These are phyloP conservation scores for Alternaria metachromatica DNA, from an alignment of 2,329 filamentous ascomycete species.

Conservation along the genomic window DNA sequence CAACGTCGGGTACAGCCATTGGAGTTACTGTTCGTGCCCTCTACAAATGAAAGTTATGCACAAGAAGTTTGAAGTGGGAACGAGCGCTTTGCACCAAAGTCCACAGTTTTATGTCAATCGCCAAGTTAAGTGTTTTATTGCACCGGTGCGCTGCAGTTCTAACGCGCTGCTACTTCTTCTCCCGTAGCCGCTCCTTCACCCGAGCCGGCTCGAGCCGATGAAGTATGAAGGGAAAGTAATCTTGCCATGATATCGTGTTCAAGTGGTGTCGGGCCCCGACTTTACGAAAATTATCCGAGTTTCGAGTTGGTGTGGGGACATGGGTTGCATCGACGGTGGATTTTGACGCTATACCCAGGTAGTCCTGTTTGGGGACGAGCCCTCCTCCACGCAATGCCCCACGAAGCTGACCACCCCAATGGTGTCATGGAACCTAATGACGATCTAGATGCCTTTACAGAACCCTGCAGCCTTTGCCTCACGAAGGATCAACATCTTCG, in stretches of 20 bases:
- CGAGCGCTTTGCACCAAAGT: background rate
- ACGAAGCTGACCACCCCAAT: background rate
- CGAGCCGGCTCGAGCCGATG: background rate
- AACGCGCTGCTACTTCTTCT: background rate
- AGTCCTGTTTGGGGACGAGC: background rate
- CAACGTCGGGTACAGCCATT: background rate
- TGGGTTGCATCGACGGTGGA: background rate
- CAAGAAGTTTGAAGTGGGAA: background rate
- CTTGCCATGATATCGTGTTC: background rate
- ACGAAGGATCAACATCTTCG: background rate
- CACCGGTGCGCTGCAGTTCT: background rate
- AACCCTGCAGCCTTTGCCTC: background rate
- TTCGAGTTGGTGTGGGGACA: background rate
- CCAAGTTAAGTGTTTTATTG: background rate
- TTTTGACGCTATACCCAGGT: background rate
- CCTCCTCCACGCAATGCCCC: background rate
- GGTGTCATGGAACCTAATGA: background rate
- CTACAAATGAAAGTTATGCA: background rate
- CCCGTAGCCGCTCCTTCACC: background rate
- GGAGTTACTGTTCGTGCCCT: background rate
- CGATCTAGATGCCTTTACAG: background rate
- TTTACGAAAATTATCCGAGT: slow-evolving; percentile 1
- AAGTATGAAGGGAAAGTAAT: background rate
- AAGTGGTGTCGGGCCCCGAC: slow-evolving; percentile 1
- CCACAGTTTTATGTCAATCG: background rate